phyloP scores from a whole-genome alignment of 306 rosid genomes.

The Cicer bijugum region DNA sequence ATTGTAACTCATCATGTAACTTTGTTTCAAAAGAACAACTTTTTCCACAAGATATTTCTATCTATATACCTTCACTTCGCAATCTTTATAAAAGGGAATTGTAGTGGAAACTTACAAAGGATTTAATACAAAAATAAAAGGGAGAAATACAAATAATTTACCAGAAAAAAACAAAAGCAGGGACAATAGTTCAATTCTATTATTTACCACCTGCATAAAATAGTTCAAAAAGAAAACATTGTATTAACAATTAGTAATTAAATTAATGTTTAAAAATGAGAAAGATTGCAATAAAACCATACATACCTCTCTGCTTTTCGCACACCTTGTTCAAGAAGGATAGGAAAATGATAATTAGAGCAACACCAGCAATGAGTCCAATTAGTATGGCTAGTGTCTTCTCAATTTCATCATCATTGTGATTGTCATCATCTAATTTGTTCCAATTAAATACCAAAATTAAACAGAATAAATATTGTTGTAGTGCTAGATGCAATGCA shows the following conservation, averaged over 20 bases:
- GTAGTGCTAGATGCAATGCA: background rate
- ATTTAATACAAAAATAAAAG: conserved; percentile 32
- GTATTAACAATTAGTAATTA: background rate
- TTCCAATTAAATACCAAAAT: conserved; percentile 27
- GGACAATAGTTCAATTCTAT: conserved; percentile 41
- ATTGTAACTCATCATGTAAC: conserved; percentile 56
- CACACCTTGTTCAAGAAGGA: conserved; percentile 59
- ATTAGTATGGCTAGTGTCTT: conserved; percentile 80
- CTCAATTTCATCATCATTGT: conserved; percentile 59
- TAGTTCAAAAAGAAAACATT: conserved; percentile 17
- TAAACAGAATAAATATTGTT: background rate
- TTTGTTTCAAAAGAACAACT: conserved; percentile 53
- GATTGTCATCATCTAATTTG: conserved; percentile 39
- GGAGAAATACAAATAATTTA: conserved; percentile 44
- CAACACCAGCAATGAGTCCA: conserved; percentile 80
- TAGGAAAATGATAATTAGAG: conserved; percentile 64
- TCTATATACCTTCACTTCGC: conserved; percentile 52
- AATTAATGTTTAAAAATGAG: background rate
- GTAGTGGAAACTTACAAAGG: conserved; percentile 49
- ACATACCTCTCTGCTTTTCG: conserved; percentile 52
- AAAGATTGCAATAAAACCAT: background rate
- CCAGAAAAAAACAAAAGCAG: conserved; percentile 40
- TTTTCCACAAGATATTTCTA: conserved; percentile 57
- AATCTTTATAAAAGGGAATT: conserved; percentile 51
- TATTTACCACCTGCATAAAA: conserved; percentile 69